Percentiles rank a stretch among this genome's conserved stretches.
These are phyloP conservation scores for Lasiodiplodia hormozganensis DNA, from an alignment of 2,329 filamentous ascomycete genomes.

Conservation along the genomic window DNA sequence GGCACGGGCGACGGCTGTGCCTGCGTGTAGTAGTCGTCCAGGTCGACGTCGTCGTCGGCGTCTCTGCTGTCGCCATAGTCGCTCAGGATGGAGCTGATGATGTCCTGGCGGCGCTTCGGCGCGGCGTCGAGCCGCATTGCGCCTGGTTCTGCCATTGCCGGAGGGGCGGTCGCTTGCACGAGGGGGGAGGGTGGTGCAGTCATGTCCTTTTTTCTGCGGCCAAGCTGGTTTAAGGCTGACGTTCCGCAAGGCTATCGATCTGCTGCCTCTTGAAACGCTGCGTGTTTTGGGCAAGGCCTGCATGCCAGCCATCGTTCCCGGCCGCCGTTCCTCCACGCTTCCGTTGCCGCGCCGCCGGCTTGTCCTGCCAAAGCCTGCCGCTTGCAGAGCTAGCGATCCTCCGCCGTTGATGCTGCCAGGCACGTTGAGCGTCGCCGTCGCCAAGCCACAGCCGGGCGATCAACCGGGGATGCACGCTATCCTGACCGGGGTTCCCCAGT, in stretches of 20 bases:
- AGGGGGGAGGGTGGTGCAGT: conserved; percentile 11
- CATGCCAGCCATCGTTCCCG: conserved; percentile 29
- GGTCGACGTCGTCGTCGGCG: conserved; percentile 10
- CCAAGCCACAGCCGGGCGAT: conserved; percentile 29
- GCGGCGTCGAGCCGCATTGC: conserved; percentile 31
- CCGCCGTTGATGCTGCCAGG: conserved; percentile 5
- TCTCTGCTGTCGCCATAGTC: conserved; percentile 40
- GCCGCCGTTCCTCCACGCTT: not conserved
- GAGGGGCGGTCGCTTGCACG: conserved; percentile 1
- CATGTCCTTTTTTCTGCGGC: conserved; percentile 11
- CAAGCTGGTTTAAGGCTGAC: conserved; percentile 40
- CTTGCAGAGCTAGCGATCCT: conserved; percentile 15
- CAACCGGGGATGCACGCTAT: conserved; percentile 25
- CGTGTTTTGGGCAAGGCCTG: conserved; percentile 43
- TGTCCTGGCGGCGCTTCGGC: conserved; percentile 44
- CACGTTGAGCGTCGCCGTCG: conserved; percentile 10
- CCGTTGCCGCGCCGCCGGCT: not conserved
- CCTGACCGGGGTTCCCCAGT: conserved; percentile 11
- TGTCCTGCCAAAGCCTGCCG: not conserved
- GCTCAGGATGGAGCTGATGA: conserved; percentile 47
- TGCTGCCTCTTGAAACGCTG: conserved; percentile 39
- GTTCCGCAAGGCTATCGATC: conserved; percentile 36
- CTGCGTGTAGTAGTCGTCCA: conserved; percentile 27
- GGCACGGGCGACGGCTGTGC: conserved; percentile 1
- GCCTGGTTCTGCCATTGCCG: conserved; percentile 34